phyloP scores from a whole-genome alignment of 805 yeast genomes.

The Candida corydali region DNA sequence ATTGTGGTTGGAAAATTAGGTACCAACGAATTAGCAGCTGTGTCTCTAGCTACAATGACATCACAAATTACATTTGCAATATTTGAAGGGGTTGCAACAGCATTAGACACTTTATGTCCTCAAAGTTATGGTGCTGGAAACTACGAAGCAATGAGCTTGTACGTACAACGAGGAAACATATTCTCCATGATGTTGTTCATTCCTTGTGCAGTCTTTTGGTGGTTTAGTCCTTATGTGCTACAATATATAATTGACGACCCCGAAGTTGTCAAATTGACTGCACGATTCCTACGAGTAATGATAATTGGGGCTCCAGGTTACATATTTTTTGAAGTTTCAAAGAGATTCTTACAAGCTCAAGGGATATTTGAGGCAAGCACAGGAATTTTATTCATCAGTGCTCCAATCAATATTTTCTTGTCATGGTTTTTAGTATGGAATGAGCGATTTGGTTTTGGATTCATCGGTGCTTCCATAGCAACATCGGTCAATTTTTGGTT shows the following conservation, averaged over 20 bases:
- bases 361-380: slow-evolving; percentile 47
- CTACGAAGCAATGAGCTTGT: slow-evolving; percentile 30
- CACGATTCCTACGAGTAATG: slow-evolving; percentile 29
- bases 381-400: slow-evolving; percentile 37
- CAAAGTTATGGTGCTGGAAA: slow-evolving; percentile 44
- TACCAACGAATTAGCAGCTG: slow-evolving; percentile 42
- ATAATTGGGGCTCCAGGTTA: slow-evolving; percentile 41
- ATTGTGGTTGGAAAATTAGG: slow-evolving; percentile 45
- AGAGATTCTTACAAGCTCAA: slow-evolving; percentile 42
- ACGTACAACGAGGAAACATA: slow-evolving; percentile 36
- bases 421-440: slow-evolving; percentile 44
- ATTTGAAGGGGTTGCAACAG: slow-evolving; percentile 45
- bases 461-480: slow-evolving; percentile 41
- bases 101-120: slow-evolving; percentile 42
- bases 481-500: slow-evolving; percentile 40
- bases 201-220: slow-evolving; percentile 40
- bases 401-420: slow-evolving; percentile 37
- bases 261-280: slow-evolving; percentile 33
- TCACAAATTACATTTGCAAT: slow-evolving; percentile 42
- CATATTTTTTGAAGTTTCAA: slow-evolving; percentile 38
- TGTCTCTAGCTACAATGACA: slow-evolving; percentile 42
- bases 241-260: slow-evolving; percentile 25
- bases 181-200: slow-evolving; percentile 31
- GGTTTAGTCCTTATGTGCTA: slow-evolving; percentile 30
- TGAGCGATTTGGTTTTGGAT: slow-evolving; percentile 35